Evolutionary conservation across 805 yeast genomes (phyloP).

Genomic region (Jamesozyma piceae): DNA sequence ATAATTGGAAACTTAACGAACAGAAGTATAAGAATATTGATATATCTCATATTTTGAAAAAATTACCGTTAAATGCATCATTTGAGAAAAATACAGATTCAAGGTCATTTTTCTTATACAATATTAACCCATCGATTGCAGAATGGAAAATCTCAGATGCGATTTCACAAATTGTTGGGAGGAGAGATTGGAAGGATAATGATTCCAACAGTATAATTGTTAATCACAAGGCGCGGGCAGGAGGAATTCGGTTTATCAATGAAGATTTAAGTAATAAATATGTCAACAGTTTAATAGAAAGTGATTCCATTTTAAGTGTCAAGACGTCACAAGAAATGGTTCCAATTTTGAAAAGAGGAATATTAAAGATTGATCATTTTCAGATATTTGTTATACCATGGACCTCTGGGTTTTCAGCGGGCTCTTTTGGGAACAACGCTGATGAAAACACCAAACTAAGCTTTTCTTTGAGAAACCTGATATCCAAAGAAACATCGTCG

Average conservation of each 20-base stretch:
- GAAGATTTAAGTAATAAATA: conserved; percentile 10
- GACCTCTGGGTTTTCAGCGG: conserved; percentile 14
- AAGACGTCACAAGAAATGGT: neutral
- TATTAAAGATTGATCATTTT: conserved; percentile 14
- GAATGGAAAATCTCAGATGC: conserved; percentile 49
- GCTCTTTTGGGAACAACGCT: conserved; percentile 17
- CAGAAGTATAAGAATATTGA: conserved; percentile 27
- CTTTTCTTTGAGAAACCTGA: conserved; percentile 11
- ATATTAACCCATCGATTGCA: conserved; percentile 57
- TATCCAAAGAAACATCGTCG: conserved; percentile 8
- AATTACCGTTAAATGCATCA: conserved; percentile 63
- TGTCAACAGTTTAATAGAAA: conserved; percentile 3
- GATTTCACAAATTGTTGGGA: conserved; percentile 33
- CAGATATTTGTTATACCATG: conserved; percentile 17
- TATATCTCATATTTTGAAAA: conserved; percentile 42
- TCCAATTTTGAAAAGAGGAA: conserved; percentile 13
- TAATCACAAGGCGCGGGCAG: conserved; percentile 23
- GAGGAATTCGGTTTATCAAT: conserved; percentile 19
- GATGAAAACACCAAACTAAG: conserved; percentile 19
- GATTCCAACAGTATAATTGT: conserved; percentile 14
- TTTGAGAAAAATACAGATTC: conserved; percentile 33
- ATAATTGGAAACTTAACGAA: neutral
- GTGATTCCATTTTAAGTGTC: neutral
- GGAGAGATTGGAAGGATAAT: conserved; percentile 16
- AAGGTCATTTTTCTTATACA: conserved; percentile 66